These are phyloP conservation scores for Loxodes magnus DNA, from an alignment of 73 alveolate genomes.

Conservation along the genomic window DNA sequence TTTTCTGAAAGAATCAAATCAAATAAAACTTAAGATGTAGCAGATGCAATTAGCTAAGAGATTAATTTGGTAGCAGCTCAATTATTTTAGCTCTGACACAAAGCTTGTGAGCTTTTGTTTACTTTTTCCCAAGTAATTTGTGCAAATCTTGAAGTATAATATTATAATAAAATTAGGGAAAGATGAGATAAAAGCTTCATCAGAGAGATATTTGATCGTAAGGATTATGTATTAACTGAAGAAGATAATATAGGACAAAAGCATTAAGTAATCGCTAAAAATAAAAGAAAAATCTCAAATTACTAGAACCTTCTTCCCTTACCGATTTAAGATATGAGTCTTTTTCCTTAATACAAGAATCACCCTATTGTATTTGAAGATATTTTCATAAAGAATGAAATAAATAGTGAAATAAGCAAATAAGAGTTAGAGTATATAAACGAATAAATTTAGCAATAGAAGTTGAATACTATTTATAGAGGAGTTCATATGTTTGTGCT, in stretches of 20 bases:
- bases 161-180: slow-evolving; percentile 21
- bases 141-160: slow-evolving; percentile 4
- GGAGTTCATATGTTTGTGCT: slow-evolving; percentile 85
- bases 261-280: background rate
- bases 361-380: slow-evolving; percentile 14
- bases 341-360: background rate
- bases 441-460: too few relatives aligned
- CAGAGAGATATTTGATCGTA: slow-evolving; percentile 16
- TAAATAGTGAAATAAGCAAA: slow-evolving; percentile 32
- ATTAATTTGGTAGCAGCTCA: too few relatives aligned
- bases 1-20: too few relatives aligned
- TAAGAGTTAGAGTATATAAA: too few relatives aligned
- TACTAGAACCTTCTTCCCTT: background rate
- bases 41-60: too few relatives aligned
- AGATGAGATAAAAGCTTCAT: slow-evolving; percentile 34
- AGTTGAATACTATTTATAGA: slow-evolving; percentile 30
- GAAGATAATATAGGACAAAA: background rate
- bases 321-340: background rate
- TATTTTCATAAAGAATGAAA: slow-evolving; percentile 26
- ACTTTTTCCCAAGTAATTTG: background rate
- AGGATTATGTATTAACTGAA: slow-evolving; percentile 33
- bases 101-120: too few relatives aligned
- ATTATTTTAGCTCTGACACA: too few relatives aligned
- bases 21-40: too few relatives aligned
- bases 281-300: background rate